phyloP scores from a whole-genome alignment of 495 filamentous ascomycete genomes.

The Chaetomium tenue region DNA sequence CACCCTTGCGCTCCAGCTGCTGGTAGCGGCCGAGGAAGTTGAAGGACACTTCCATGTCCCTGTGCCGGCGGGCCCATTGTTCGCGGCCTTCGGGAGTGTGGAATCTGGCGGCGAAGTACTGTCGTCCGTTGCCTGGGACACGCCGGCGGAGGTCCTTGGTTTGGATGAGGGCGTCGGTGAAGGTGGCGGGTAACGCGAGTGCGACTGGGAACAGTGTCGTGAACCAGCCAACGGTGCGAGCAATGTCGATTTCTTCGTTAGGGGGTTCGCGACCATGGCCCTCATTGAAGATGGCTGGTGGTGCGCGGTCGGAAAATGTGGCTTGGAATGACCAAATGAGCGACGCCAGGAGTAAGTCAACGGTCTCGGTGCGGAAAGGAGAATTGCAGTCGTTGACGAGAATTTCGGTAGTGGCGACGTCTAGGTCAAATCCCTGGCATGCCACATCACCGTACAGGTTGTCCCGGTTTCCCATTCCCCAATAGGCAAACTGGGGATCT shows the following conservation, averaged over 20 bases:
- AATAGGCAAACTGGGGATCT: slow-evolving; percentile 29
- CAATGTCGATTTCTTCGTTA: slow-evolving; percentile 25
- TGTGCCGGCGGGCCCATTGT: slow-evolving; percentile 33
- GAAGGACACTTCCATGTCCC: slow-evolving; percentile 59
- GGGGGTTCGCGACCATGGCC: slow-evolving; percentile 36
- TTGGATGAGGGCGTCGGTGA: slow-evolving; percentile 24
- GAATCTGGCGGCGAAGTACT: slow-evolving; percentile 37
- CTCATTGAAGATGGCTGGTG: slow-evolving; percentile 48
- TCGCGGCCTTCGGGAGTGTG: slow-evolving; percentile 38
- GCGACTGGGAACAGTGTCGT: slow-evolving; percentile 31
- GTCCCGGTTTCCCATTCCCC: slow-evolving; percentile 30
- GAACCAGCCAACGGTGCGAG: slow-evolving; percentile 36
- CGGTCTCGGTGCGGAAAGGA: slow-evolving; percentile 34
- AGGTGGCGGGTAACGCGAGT: slow-evolving; percentile 6
- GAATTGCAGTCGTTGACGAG: slow-evolving; percentile 31
- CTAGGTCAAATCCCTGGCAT: slow-evolving; percentile 26
- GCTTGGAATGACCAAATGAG: slow-evolving; percentile 36
- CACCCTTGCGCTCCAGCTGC: slow-evolving; percentile 57
- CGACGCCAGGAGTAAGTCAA: slow-evolving; percentile 38
- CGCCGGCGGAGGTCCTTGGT: slow-evolving; percentile 30
- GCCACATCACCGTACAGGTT: slow-evolving; percentile 34
- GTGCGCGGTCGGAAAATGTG: slow-evolving; percentile 43
- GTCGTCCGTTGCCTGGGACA: slow-evolving; percentile 24
- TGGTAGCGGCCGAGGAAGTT: slow-evolving; percentile 63
- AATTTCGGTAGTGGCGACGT: slow-evolving; percentile 17